Base-by-base conservation (phyloP, 1,284 basidiomycete species). In the Ganoderma sinense region DNA sequence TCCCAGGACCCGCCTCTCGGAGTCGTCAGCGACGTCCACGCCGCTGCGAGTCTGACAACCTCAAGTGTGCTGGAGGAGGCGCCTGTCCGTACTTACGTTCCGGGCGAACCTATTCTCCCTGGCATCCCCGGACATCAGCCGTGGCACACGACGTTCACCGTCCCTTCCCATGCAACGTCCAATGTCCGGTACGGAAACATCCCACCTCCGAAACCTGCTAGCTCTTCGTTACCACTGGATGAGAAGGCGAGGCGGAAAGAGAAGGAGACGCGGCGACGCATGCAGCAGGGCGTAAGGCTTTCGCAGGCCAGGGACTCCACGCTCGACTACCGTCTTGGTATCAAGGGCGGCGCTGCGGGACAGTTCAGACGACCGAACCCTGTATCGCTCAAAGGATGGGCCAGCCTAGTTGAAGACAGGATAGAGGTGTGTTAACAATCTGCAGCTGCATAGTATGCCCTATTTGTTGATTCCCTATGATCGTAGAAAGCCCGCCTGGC, bases 391-490 rank as follows among this genome's bases (percentile, higher is more conserved):
- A 90, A 89, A 75, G 94, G 92, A 0, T 96, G 94, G 93, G 85
- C 86, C 11, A 88, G 86, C 66, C 81, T 96, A 61, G 87, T 94
- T 5, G 94, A 97, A 78, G 94, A 95, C 73, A 86, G 87, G 71
- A 96, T 96, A 75, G 89, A 94, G 86, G 93, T 91, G 72, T 60
- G 82, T 80, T 14, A 20, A 14, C 13, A 18, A 13, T 60, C 0
- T 13, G 33, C 56, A 60, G 29, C 23, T 33, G 39, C 31, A 48
- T 20, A 36, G 41, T 56, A 33, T 20, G 62, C 48, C 36, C 45
- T 23, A 26, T 1, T n/a, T 56, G 29, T 8, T 29, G 6, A 67
- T 36, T 36, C 36, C 23, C 18, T 1, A 23, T 51, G 4, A 20
- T 67, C 48, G 20, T 72, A 94, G 89, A 88, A 87, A 81, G 94